Evolutionary conservation across 2,329 filamentous ascomycete genomes (phyloP), one percentile per base, ranked within the genome.

Genomic region (Fusarium nematophilum): DNA sequence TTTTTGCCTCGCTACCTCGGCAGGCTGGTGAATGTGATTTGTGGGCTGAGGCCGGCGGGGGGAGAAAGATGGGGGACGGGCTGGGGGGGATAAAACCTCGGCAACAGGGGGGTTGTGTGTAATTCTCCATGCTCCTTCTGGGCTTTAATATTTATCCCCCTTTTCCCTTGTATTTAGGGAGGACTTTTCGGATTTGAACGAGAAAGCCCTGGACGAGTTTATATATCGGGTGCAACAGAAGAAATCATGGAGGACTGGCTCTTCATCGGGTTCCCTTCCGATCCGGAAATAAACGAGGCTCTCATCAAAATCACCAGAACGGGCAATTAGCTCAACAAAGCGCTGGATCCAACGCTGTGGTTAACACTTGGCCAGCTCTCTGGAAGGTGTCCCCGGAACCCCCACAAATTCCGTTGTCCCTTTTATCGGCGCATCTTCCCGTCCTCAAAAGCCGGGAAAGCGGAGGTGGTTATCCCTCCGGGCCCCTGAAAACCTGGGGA

Each of bases 21-120:
- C 43, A 65, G 62, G 58, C 44, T 43, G 34, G 23, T 29, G 56
- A 36, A 23, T 48, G 39, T 68, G 65, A 68, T 68, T 68, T 65
- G 65, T 53, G 43, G 44, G 31, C 21, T 29, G 15, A 46, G 15
- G 43, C 44, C 29, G 25, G 37, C 8, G n/a, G 26, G 15, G 18
- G 61, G 42, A 27, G 31, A 61, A 21, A 11, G 17, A 18, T 21
- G 30, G 14, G n/a, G 25, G 18, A 25, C n/a, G n/a, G n/a, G 21
- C 21, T 6, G 15, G 29, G 36, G 39, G 27, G 45, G 47, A 51
- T 29, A n/a, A 23, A 18, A 11, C 33, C 44, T 38, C 34, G 34
- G 44, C 38, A 21, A 37, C 31, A 46, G n/a, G 31, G 31, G 43
- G 7, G 4, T 36, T 18, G 33, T 11, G 6, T 10, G 33, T 2